phyloP scores from a whole-genome alignment of 2,329 filamentous ascomycete species.

The Diaporthe sp. region DNA sequence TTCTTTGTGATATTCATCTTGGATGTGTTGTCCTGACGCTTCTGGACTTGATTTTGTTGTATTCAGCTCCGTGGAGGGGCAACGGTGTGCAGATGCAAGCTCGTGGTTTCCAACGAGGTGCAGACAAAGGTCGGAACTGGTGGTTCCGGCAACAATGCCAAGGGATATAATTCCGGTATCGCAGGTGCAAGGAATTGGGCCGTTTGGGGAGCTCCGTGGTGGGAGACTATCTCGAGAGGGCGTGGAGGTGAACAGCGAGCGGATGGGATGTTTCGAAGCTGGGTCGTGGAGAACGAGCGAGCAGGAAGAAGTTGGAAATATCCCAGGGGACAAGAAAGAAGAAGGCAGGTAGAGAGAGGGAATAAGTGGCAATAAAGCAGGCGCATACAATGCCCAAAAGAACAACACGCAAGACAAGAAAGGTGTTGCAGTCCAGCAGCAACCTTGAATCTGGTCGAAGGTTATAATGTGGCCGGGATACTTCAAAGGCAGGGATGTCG shows the following conservation, averaged over 20 bases:
- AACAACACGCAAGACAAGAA: slow-evolving; percentile 7
- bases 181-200: slow-evolving; percentile 1
- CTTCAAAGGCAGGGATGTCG: slow-evolving; percentile 3
- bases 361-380: slow-evolving; percentile 23
- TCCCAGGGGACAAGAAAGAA: neutral
- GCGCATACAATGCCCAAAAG: slow-evolving; percentile 7
- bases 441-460: slow-evolving; percentile 21
- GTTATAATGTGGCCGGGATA: slow-evolving; percentile 23
- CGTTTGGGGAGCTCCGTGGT: neutral
- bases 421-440: slow-evolving; percentile 32
- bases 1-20: slow-evolving; percentile 80
- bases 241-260: neutral
- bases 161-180: slow-evolving; percentile 6
- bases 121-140: slow-evolving; percentile 1
- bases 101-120: slow-evolving; percentile 4
- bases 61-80: neutral
- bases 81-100: neutral
- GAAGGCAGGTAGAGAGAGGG: slow-evolving; percentile 1
- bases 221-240: neutral
- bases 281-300: slow-evolving; percentile 5
- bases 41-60: neutral
- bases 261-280: neutral
- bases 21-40: neutral
- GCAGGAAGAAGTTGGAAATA: neutral
- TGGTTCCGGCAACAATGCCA: neutral